These are phyloP conservation scores for Bidens hawaiensis DNA, from an alignment of 140 eudicot genomes.

Conservation along the genomic window DNA sequence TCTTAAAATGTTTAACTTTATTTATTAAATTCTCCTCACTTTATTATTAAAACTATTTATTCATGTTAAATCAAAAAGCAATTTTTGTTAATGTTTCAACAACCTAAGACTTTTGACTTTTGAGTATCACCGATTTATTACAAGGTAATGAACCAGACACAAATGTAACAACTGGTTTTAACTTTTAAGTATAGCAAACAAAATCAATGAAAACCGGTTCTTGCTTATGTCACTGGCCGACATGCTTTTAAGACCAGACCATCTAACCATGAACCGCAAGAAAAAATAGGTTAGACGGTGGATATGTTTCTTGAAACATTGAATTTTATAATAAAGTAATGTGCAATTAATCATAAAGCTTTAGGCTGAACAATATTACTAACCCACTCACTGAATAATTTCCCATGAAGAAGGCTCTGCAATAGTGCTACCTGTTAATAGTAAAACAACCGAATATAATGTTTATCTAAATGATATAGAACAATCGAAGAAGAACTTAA, in stretches of 20 bases:
- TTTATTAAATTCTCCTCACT: too few species aligned
- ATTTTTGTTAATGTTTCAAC: too few species aligned
- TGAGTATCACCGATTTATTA: too few species aligned
- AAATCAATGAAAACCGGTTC: neutral
- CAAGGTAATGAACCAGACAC: too few species aligned
- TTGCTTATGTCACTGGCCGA: neutral
- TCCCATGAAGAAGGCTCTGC: constrained; percentile 69
- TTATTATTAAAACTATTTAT: too few species aligned
- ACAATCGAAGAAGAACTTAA: neutral
- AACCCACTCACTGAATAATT: constrained; percentile 80
- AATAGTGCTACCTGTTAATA: constrained; percentile 64
- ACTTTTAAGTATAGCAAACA: too few species aligned
- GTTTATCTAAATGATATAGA: neutral
- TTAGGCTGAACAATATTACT: constrained; percentile 68
- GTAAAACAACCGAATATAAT: constrained; percentile 4
- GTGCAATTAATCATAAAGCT: constrained; percentile 74
- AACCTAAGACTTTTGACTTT: too few species aligned
- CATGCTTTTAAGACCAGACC: neutral
- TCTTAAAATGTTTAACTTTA: too few species aligned
- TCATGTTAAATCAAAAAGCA: too few species aligned
- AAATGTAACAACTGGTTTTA: too few species aligned
- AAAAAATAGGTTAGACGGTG: neutral
- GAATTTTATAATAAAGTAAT: constrained; percentile 19
- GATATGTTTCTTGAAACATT: neutral
- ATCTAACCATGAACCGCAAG: too few species aligned